A percentile compares a stretch with the other conserved stretches of the same genome.
Conservation (phyloP, 805 yeast species). For the Nakazawaea sp. region DNA sequence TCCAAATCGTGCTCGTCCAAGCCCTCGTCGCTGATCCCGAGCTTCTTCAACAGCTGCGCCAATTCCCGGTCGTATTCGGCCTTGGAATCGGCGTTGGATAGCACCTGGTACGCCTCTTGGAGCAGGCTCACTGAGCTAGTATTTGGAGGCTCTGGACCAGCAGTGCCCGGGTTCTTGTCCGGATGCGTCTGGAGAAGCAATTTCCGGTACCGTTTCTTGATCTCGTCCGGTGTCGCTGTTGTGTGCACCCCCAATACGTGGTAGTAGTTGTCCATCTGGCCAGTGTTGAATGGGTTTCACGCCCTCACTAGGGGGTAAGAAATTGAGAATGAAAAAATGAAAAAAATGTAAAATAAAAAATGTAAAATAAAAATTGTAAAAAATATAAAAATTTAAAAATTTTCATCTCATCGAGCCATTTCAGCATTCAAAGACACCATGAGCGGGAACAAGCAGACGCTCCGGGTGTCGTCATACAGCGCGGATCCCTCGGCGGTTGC, state of each 20-base stretch:
- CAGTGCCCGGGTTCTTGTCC: slow-evolving; percentile 43
- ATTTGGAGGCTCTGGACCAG: slow-evolving; percentile 1
- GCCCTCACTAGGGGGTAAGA: too few species aligned
- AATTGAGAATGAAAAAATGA: too few species aligned
- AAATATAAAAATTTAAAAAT: too few species aligned
- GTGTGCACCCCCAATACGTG: slow-evolving; percentile 47
- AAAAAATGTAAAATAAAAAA: too few species aligned
- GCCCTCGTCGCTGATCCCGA: slow-evolving; percentile 47
- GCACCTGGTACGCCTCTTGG: slow-evolving; percentile 56
- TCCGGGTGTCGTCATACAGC: slow-evolving; percentile 26
- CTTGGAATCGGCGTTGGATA: slow-evolving; percentile 35
- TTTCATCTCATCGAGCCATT: slow-evolving; percentile 8
- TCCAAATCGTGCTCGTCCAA: slow-evolving; percentile 62
- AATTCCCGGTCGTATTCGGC: slow-evolving; percentile 47
- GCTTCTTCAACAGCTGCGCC: slow-evolving; percentile 22
- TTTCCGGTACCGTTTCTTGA: slow-evolving; percentile 59
- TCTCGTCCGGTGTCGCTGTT: slow-evolving; percentile 28
- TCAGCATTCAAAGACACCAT: too few species aligned
- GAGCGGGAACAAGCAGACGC: background rate
- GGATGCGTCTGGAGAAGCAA: slow-evolving; percentile 68
- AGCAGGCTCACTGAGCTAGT: slow-evolving; percentile 19
- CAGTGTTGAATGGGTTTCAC: too few species aligned
- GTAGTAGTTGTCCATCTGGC: slow-evolving; percentile 33
- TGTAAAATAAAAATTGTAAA: too few species aligned
- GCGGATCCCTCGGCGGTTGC: slow-evolving; percentile 42